phyloP scores from a whole-genome alignment of 768 basidiomycete species.

The Tricholoma bakamatsutake region DNA sequence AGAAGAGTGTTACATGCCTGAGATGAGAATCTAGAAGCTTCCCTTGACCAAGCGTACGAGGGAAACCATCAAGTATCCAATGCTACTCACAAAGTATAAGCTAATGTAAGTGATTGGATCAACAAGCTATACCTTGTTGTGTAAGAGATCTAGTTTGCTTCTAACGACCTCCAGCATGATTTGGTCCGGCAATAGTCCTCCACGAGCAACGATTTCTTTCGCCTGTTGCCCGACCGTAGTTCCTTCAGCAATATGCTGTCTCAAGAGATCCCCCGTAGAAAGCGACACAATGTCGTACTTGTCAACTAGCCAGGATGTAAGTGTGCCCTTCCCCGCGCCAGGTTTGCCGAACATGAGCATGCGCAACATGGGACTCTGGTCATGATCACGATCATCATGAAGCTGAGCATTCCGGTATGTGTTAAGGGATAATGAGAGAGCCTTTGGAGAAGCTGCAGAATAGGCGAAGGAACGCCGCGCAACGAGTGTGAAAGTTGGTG shows the following conservation, averaged over 20 bases:
- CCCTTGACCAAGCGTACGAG: slow-evolving; percentile 83
- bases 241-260: slow-evolving; percentile 75
- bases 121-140: slow-evolving; percentile 50
- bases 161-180: slow-evolving; percentile 74
- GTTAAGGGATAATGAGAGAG: slow-evolving; percentile 49
- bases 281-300: slow-evolving; percentile 77
- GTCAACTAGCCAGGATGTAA: slow-evolving; percentile 65
- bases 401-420: slow-evolving; percentile 27
- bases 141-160: slow-evolving; percentile 59
- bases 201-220: slow-evolving; percentile 72
- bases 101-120: not conserved
- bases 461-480: slow-evolving; percentile 20
- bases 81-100: slow-evolving; percentile 39
- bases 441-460: slow-evolving; percentile 30
- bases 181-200: slow-evolving; percentile 73
- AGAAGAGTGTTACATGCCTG: slow-evolving; percentile 36
- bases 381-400: slow-evolving; percentile 29
- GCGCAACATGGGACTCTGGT: slow-evolving; percentile 34
- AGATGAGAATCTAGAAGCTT: slow-evolving; percentile 73
- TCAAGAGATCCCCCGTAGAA: slow-evolving; percentile 80
- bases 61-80: slow-evolving; percentile 93
- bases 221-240: slow-evolving; percentile 71
- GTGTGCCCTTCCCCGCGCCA: slow-evolving; percentile 84
- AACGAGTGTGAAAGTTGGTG: slow-evolving; percentile 1
- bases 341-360: slow-evolving; percentile 80